Conservation (phyloP, 1,139 yeast species). For the Candida sp. region DNA sequence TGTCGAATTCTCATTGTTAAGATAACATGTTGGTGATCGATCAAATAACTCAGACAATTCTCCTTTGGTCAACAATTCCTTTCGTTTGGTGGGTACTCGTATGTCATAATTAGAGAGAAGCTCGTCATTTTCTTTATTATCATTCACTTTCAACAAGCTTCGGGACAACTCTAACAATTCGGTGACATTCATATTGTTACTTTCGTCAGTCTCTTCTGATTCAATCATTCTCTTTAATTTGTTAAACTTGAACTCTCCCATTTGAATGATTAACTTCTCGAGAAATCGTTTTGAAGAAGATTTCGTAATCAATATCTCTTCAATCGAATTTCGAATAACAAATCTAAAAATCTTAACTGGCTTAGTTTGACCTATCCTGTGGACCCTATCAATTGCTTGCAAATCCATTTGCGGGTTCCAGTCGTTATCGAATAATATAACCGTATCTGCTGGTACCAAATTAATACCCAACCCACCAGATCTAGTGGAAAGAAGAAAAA, state of each 20-base stretch:
- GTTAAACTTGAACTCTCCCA: slow-evolving; percentile 70
- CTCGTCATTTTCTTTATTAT: slow-evolving; percentile 6
- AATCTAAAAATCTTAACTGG: slow-evolving; percentile 83
- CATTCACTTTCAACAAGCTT: slow-evolving; percentile 11
- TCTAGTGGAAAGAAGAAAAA: slow-evolving; percentile 81
- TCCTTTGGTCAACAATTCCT: slow-evolving; percentile 16
- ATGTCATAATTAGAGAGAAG: neutral
- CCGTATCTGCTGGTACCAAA: slow-evolving; percentile 84
- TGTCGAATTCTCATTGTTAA: slow-evolving; percentile 13
- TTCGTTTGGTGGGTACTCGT: neutral
- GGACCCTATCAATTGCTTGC: slow-evolving; percentile 96
- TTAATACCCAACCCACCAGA: slow-evolving; percentile 96
- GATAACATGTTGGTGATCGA: slow-evolving; percentile 47
- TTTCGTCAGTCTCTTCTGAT: slow-evolving; percentile 9
- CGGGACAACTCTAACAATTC: slow-evolving; percentile 31
- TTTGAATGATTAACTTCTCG: slow-evolving; percentile 79
- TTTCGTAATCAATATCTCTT: slow-evolving; percentile 71
- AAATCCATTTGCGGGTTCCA: slow-evolving; percentile 98
- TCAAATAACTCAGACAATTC: slow-evolving; percentile 57
- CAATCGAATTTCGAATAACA: slow-evolving; percentile 75
- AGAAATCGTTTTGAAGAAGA: slow-evolving; percentile 78
- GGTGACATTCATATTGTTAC: slow-evolving; percentile 15
- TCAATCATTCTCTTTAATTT: slow-evolving; percentile 20
- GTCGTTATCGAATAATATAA: slow-evolving; percentile 87
- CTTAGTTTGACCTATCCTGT: slow-evolving; percentile 83